These are phyloP conservation scores for Ustilago xerochloae DNA, from an alignment of 1,284 basidiomycete genomes.

Conservation along the genomic window DNA sequence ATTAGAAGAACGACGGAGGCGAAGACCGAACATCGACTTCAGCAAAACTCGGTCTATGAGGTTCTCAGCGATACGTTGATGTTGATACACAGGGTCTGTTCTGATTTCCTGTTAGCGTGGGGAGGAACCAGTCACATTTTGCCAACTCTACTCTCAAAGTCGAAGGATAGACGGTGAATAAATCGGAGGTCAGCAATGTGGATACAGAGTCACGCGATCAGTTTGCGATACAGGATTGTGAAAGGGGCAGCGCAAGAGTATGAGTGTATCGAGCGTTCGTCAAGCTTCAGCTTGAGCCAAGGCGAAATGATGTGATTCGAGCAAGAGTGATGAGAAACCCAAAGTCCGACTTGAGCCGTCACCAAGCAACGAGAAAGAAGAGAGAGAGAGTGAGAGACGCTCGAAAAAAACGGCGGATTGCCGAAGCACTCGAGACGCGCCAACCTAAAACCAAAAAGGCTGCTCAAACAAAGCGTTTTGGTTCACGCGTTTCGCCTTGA, in stretches of 20 bases:
- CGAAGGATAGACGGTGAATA: no score
- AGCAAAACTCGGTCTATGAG: no score
- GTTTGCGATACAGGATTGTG: no score
- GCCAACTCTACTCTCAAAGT: no score
- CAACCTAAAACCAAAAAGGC: background rate
- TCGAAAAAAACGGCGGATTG: background rate
- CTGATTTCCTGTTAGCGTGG: no score
- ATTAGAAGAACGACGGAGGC: no score
- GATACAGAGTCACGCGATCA: background rate
- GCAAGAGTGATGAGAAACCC: background rate
- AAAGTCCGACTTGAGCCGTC: no score
- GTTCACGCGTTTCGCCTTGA: background rate
- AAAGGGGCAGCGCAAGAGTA: background rate
- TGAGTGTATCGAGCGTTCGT: background rate
- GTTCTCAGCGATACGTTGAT: no score
- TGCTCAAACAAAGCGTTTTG: no score
- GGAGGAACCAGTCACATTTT: no score
- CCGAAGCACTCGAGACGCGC: background rate
- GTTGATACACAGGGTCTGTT: no score
- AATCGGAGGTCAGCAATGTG: background rate
- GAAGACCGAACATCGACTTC: no score
- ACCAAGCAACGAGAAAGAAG: background rate
- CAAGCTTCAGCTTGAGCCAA: background rate
- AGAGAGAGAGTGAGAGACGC: background rate
- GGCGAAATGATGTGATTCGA: background rate